Percentiles rank a stretch among this genome's conserved stretches.
Evolutionary conservation across 306 rosid species (phyloP).

Genomic region (Amphicarpaea edgeworthii): DNA sequence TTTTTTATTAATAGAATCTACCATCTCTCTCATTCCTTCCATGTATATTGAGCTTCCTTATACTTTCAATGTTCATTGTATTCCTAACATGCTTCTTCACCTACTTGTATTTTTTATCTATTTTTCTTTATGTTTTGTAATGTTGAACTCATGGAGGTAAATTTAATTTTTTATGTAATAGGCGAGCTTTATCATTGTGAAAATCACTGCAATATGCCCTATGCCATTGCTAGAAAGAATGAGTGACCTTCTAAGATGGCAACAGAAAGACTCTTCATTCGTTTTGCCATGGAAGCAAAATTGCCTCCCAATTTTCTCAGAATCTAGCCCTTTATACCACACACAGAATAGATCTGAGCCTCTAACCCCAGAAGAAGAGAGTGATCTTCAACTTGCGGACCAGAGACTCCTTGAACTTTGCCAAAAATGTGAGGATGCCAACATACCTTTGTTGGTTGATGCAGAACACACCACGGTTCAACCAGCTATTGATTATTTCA

Average conservation of each 20-base stretch:
- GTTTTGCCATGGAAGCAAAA: constrained; percentile 81
- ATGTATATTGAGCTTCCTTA: no score
- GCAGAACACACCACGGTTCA: constrained; percentile 86
- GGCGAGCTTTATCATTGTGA: constrained; percentile 73
- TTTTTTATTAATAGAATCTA: no score
- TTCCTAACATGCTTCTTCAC: no score
- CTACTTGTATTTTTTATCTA: background rate
- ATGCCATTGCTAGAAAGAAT: constrained; percentile 65
- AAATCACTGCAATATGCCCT: constrained; percentile 91
- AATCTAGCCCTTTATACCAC: constrained; percentile 80
- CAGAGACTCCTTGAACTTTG: constrained; percentile 68
- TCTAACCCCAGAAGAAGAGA: constrained; percentile 67
- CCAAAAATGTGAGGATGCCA: constrained; percentile 58
- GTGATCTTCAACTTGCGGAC: constrained; percentile 61
- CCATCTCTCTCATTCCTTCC: no score
- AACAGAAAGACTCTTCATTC: constrained; percentile 71
- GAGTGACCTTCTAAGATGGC: constrained; percentile 90
- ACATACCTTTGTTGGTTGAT: constrained; percentile 66
- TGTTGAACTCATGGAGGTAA: background rate
- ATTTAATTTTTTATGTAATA: constrained; percentile 23
- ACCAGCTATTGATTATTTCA: constrained; percentile 88
- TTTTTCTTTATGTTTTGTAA: background rate
- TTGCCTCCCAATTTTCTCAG: constrained; percentile 68
- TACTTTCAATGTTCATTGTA: background rate
- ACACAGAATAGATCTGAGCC: constrained; percentile 64